phyloP scores from a whole-genome alignment of 2,329 filamentous ascomycete genomes.

The Curvularia lunata region DNA sequence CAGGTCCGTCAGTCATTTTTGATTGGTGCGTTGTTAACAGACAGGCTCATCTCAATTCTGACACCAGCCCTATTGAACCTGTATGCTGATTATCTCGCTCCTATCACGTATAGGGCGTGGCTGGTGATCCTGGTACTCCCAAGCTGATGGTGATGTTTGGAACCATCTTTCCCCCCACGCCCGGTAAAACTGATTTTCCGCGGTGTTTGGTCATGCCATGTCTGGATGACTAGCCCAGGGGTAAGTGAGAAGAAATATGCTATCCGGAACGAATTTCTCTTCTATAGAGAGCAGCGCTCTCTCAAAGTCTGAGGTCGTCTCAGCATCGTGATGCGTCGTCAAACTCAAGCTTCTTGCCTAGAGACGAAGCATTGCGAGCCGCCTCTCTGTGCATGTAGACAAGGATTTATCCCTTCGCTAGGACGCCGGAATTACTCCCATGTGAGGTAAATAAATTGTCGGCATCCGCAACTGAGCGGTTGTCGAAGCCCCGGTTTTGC shows the following conservation, averaged over 20 bases:
- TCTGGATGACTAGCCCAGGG: neutral
- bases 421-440: constrained; percentile 7
- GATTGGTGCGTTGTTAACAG: constrained; percentile 10
- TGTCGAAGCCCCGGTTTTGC: constrained; percentile 12
- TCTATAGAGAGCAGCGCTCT: neutral
- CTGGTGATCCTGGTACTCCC: neutral
- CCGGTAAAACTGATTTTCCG: constrained; percentile 8
- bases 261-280: neutral
- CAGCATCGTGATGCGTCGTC: constrained; percentile 10
- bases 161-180: constrained; percentile 2
- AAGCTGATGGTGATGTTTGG: constrained; percentile 1
- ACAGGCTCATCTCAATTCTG: constrained; percentile 1
- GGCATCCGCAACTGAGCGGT: constrained; percentile 12
- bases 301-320: neutral
- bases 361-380: constrained; percentile 21
- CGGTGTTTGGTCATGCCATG: constrained; percentile 5
- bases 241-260: neutral
- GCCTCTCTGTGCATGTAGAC: constrained; percentile 4
- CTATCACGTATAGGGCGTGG: neutral
- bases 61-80: neutral
- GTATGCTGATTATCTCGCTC: neutral
- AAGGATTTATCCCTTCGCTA: constrained; percentile 5
- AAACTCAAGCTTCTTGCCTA: constrained; percentile 25
- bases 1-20: constrained; percentile 17
- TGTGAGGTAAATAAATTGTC: constrained; percentile 20